Conservation (phyloP, 352 stramenopile genomes). For the Pythium dissotocum region DNA sequence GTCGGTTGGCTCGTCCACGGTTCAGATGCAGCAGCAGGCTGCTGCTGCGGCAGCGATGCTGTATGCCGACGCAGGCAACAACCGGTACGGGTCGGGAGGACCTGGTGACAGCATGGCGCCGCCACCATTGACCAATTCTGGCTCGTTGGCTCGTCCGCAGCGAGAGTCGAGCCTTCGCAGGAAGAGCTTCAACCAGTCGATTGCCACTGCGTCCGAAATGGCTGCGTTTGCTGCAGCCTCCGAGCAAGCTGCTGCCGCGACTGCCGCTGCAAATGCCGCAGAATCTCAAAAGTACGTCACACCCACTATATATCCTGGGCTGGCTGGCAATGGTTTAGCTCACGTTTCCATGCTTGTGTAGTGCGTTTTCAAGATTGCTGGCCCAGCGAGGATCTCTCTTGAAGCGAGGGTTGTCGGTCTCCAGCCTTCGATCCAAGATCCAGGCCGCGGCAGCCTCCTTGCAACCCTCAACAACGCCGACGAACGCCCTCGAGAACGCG, state of each 20-base stretch:
- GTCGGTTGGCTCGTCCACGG: constrained; percentile 22
- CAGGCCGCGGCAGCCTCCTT: constrained; percentile 30
- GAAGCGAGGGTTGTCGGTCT: constrained; percentile 42
- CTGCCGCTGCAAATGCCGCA: constrained; percentile 1
- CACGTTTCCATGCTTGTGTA: constrained; percentile 13
- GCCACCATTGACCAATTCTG: constrained; percentile 3
- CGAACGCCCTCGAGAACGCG: constrained; percentile 67
- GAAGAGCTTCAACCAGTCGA: constrained; percentile 20
- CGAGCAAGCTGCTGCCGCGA: constrained; percentile 12
- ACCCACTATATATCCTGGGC: background rate
- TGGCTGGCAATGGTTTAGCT: background rate
- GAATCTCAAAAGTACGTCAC: constrained; percentile 29
- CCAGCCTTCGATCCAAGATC: constrained; percentile 29
- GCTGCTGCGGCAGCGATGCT: background rate
- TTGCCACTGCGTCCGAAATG: constrained; percentile 14
- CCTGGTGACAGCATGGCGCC: constrained; percentile 2
- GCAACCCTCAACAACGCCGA: constrained; percentile 35
- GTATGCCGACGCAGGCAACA: constrained; percentile 2
- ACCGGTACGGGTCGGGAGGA: background rate
- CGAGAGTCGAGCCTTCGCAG: constrained; percentile 29
- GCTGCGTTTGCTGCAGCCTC: constrained; percentile 13
- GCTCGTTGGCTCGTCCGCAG: constrained; percentile 17
- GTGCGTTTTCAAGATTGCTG: constrained; percentile 60
- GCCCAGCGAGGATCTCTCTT: constrained; percentile 64
- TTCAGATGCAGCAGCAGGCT: constrained; percentile 23